Percentiles rank a stretch among this genome's conserved stretches.
phyloP scores from a whole-genome alignment of 2,329 filamentous ascomycete genomes.

The Colletotrichum tropicale region DNA sequence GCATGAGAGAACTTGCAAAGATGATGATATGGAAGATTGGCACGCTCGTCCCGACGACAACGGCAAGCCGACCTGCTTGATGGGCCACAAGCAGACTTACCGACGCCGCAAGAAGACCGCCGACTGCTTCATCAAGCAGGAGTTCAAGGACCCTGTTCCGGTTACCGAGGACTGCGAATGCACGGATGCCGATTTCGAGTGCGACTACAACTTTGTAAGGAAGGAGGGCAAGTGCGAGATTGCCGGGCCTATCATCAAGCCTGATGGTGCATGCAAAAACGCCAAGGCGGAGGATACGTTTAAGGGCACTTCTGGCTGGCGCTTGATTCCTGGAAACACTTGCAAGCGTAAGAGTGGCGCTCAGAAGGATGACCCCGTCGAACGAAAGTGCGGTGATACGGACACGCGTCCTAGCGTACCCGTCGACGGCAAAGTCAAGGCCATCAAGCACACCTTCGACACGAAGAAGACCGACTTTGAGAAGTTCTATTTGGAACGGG shows the following conservation, averaged over 20 bases:
- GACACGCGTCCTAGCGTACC: conserved; percentile 50
- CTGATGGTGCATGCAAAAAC: conserved; percentile 74
- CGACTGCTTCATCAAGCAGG: conserved; percentile 85
- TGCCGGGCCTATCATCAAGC: conserved; percentile 65
- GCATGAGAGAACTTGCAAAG: conserved; percentile 78
- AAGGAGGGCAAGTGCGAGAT: conserved; percentile 67
- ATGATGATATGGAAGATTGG: conserved; percentile 87
- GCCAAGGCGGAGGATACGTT: conserved; percentile 72
- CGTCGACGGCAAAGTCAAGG: conserved; percentile 69
- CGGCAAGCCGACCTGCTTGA: conserved; percentile 84
- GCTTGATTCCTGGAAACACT: conserved; percentile 84
- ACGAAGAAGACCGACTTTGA: conserved; percentile 56
- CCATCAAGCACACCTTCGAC: conserved; percentile 66
- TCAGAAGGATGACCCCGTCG: conserved; percentile 74
- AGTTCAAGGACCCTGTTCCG: conserved; percentile 80
- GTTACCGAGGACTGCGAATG: conserved; percentile 81
- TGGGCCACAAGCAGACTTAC: conserved; percentile 94
- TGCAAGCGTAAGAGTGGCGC: conserved; percentile 66
- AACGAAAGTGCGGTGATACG: conserved; percentile 76
- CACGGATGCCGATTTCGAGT: conserved; percentile 87
- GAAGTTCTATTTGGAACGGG: conserved; percentile 80
- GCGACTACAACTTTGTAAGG: conserved; percentile 88
- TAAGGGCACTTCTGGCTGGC: conserved; percentile 87
- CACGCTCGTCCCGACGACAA: conserved; percentile 81
- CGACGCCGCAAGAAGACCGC: conserved; percentile 83